Evolutionary conservation across 768 basidiomycete genomes (phyloP).

Genomic region (Tylopilus felleus): DNA sequence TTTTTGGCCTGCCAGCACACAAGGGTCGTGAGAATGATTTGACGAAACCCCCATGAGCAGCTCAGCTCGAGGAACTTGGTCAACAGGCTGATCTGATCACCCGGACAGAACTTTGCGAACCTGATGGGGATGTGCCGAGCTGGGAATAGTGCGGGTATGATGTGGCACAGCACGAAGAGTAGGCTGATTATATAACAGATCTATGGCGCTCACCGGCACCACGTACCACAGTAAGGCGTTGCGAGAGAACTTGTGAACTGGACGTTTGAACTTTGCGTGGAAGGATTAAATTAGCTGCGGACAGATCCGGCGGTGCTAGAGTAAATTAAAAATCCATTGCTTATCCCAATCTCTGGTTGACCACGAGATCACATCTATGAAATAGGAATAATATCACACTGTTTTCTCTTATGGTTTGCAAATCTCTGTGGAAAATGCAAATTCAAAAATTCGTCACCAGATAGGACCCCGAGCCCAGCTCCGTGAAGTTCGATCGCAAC

Average conservation of each 20-base stretch:
- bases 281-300: too few relatives aligned
- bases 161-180: too few relatives aligned
- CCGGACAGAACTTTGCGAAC: background rate
- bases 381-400: too few relatives aligned
- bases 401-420: too few relatives aligned
- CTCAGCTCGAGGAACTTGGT: background rate
- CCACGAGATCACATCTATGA: background rate
- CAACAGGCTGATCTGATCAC: background rate
- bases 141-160: background rate
- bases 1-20: background rate
- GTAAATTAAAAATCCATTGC: background rate
- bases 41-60: background rate
- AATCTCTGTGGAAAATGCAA: too few relatives aligned
- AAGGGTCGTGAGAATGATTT: conserved; percentile 9
- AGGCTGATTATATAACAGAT: too few relatives aligned
- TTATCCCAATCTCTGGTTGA: background rate
- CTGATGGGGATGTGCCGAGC: background rate
- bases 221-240: too few relatives aligned
- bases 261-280: too few relatives aligned
- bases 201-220: background rate
- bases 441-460: too few relatives aligned
- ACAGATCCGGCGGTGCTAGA: background rate
- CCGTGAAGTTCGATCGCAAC: too few relatives aligned
- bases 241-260: too few relatives aligned
- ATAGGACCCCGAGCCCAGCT: too few relatives aligned